phyloP scores from a whole-genome alignment of 495 filamentous ascomycete species.

The Cairneyella variabilis region DNA sequence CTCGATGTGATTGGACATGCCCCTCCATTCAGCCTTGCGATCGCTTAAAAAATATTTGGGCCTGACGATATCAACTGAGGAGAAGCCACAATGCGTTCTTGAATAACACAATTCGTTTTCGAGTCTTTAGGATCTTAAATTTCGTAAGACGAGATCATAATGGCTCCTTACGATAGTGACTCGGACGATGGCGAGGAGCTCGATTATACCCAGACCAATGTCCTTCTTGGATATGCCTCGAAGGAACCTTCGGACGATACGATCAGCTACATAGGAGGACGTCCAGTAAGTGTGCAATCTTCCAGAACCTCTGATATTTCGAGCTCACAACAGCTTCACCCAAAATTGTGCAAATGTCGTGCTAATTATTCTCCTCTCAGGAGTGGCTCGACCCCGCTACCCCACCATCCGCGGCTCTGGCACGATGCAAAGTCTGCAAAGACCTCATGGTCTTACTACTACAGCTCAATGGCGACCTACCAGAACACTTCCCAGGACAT shows the following conservation, averaged over 20 bases:
- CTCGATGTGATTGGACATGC: not conserved
- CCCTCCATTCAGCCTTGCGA: conserved; percentile 11
- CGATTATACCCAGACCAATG: conserved; percentile 78
- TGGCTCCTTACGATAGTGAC: conserved; percentile 85
- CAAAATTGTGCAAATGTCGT: no score
- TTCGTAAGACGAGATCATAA: no score
- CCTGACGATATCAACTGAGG: not conserved
- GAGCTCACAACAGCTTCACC: no score
- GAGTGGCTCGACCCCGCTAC: conserved; percentile 70
- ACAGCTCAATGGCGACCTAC: conserved; percentile 88
- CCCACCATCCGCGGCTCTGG: conserved; percentile 73
- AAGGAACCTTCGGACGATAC: conserved; percentile 76
- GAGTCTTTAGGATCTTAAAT: no score
- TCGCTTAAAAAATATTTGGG: conserved; percentile 13
- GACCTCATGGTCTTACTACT: conserved; percentile 78
- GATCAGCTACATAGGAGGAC: conserved; percentile 86
- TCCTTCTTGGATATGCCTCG: conserved; percentile 87
- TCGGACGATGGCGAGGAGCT: conserved; percentile 68
- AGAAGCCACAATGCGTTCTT: no score
- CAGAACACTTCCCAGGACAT: conserved; percentile 77
- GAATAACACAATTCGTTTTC: no score
- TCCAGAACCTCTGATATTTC: no score
- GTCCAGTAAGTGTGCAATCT: conserved; percentile 60
- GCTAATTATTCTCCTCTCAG: conserved; percentile 39
- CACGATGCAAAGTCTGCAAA: conserved; percentile 87